Base-by-base conservation (phyloP, 352 stramenopile species). In the Pythium grandisporangium region DNA sequence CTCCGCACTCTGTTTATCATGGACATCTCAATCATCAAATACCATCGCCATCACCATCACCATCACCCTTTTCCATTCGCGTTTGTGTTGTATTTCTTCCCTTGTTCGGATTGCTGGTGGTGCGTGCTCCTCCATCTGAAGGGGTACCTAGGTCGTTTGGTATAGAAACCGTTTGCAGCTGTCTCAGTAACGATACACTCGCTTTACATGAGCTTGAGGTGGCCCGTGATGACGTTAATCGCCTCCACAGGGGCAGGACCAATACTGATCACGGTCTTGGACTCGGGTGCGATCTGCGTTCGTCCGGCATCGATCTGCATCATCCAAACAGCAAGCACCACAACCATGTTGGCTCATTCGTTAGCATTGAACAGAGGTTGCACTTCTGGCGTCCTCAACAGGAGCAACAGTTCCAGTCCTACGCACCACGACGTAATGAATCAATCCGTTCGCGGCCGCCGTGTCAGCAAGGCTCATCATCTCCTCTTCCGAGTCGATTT, bases 201-300 rank as follows among this genome's bases (percentile, higher is more conserved):
- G 27, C 10, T 29, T 73, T 53, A 93, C 75, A 91, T 84, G 55
- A 93, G 74, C 61, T 91, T 93, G 47, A 93, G 73, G 53, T 89
- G 80, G 23, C 70, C 70, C 3, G 74, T 89, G 45, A 93, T 56
- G 26, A 67, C 63, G 47, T 93, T 66, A 45, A 93, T 70, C 22
- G 53, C 70, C 20, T 71, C 61, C 20, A 89, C 55, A 13, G 80
- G 65, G 3, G 80, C 80, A 1, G 80, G 80, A 0, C 80, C 80
- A 42, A 93, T 90, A 36, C 66, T 70, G 33, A 93, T 36, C 32
- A 93, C 80, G 5, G 80, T 93, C 70, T 93, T 93, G 25, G 60
- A 81, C 19, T 90, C 70, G 0, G 77, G 75, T 6, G 80, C 80
- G 54, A 93, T 93, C 61, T 93, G 80, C 42, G 80, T 93, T 24